Conservation (phyloP, 2,329 filamentous ascomycete genomes). For the Exophiala viscosa region DNA sequence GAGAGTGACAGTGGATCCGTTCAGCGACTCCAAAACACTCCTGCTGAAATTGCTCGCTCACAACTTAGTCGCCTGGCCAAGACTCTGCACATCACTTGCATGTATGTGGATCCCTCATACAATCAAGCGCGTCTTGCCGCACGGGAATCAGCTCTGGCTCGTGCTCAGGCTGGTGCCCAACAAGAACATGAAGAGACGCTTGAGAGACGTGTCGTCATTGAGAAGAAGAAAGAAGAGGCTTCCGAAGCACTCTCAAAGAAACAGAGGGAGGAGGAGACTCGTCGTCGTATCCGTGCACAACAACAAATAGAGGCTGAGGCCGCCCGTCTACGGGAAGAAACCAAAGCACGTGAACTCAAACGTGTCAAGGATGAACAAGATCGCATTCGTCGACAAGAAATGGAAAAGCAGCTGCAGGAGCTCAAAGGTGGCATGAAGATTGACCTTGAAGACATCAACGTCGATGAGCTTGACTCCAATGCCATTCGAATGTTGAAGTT, state of each 20-base stretch:
- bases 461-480: conserved; percentile 83
- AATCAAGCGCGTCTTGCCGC: conserved; percentile 76
- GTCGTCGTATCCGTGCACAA: conserved; percentile 81
- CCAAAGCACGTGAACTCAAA: conserved; percentile 82
- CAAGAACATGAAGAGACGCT: conserved; percentile 85
- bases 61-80: conserved; percentile 90
- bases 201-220: conserved; percentile 81
- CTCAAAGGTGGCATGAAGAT: conserved; percentile 88
- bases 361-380: conserved; percentile 83
- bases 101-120: conserved; percentile 89
- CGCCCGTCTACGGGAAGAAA: conserved; percentile 84
- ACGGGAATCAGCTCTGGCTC: conserved; percentile 73
- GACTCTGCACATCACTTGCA: conserved; percentile 86
- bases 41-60: conserved; percentile 93
- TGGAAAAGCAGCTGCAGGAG: conserved; percentile 87
- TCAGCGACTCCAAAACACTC: conserved; percentile 94
- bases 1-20: conserved; percentile 80
- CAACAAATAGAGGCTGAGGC: conserved; percentile 87
- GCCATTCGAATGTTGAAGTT: conserved; percentile 92
- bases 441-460: conserved; percentile 66
- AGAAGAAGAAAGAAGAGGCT: conserved; percentile 96
- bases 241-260: conserved; percentile 80
- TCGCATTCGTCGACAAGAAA: conserved; percentile 84
- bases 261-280: conserved; percentile 87
- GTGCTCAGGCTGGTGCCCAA: conserved; percentile 82